Percentiles rank a stretch among this genome's conserved stretches.
Evolutionary conservation across 2,329 filamentous ascomycete genomes (phyloP).

Genomic region (Plectosphaerella cucumerina): DNA sequence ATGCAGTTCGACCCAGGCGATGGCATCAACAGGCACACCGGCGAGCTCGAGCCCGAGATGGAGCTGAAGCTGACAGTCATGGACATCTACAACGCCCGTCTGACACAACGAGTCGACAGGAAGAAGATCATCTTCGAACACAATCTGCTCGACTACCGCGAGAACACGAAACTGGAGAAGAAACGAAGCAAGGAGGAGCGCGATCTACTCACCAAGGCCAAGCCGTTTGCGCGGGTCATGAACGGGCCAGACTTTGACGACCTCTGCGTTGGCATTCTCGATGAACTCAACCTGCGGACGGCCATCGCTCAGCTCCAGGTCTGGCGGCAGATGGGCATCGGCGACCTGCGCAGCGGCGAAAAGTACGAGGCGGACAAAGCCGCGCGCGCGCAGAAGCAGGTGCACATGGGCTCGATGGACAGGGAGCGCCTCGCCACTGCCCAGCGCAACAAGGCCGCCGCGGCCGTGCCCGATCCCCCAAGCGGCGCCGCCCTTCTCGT

Average conservation of each 20-base stretch:
- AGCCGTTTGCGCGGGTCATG: slow-evolving; percentile 97
- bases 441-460: slow-evolving; percentile 64
- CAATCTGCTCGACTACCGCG: slow-evolving; percentile 85
- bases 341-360: slow-evolving; percentile 79
- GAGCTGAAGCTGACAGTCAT: slow-evolving; percentile 97
- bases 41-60: slow-evolving; percentile 90
- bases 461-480: slow-evolving; percentile 59
- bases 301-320: slow-evolving; percentile 90
- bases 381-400: slow-evolving; percentile 62
- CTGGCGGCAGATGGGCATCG: slow-evolving; percentile 82
- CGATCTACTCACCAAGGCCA: slow-evolving; percentile 86
- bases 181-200: slow-evolving; percentile 93
- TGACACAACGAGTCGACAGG: slow-evolving; percentile 86
- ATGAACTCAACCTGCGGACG: slow-evolving; percentile 86
- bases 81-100: slow-evolving; percentile 92
- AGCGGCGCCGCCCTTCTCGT: slow-evolving; percentile 73
- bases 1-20: slow-evolving; percentile 98
- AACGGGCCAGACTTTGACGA: slow-evolving; percentile 85
- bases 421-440: slow-evolving; percentile 69
- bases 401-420: slow-evolving; percentile 78
- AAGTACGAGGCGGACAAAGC: slow-evolving; percentile 91
- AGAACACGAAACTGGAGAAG: slow-evolving; percentile 87
- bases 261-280: slow-evolving; percentile 78
- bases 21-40: slow-evolving; percentile 78
- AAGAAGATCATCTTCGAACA: slow-evolving; percentile 98